Base-by-base conservation (phyloP, 2,329 filamentous ascomycete genomes). In the Fusarium robinianum region DNA sequence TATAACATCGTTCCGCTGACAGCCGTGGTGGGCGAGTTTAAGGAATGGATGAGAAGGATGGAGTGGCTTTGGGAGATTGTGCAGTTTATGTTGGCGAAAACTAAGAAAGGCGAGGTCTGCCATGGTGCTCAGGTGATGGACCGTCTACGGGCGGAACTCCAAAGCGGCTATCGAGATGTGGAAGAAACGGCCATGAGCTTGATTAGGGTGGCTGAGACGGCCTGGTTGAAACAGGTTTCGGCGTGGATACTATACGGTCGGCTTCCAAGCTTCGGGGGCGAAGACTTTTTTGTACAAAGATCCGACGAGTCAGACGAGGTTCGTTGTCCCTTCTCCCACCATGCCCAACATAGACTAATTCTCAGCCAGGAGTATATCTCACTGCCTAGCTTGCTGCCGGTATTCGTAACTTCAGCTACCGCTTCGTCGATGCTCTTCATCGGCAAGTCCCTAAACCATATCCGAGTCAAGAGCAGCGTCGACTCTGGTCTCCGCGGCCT, bases 1-100 rank as follows among this genome's bases (percentile, higher is more conserved):
- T 96, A 96, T 66, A 87, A 92, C 50, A 95, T 96, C 51, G 92
- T 97, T 15, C 92, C 94, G 3, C 71, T 99, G 57, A 95, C 94
- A 35, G 85, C 85, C 2, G 79, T 97, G 14, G 83, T 95, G 18
- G 80, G 79, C 5, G 87, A 94, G 62, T 96, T 97, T 61, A 83
- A 86, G n/a, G 85, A 81, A 29, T 97, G 92, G 92, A 87, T 80
- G 32, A 80, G 89, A 58, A 77, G 84, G 23, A 80, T 97, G 75
- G 85, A 91, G 60, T 97, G 92, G 90, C 76, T 96, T 14, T 88
- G 86, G 83, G 77, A 82, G 21, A 71, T 91, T 33, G 79, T 81
- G 22, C 77, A 80, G 56, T 88, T 87, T 57, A 88, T 96, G 66
- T 68, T 81, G 38, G 55, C 63, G 40, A 63, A 62, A 48, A 67